phyloP scores from a whole-genome alignment of 169 alveolate species.

The Fabrea salina region DNA sequence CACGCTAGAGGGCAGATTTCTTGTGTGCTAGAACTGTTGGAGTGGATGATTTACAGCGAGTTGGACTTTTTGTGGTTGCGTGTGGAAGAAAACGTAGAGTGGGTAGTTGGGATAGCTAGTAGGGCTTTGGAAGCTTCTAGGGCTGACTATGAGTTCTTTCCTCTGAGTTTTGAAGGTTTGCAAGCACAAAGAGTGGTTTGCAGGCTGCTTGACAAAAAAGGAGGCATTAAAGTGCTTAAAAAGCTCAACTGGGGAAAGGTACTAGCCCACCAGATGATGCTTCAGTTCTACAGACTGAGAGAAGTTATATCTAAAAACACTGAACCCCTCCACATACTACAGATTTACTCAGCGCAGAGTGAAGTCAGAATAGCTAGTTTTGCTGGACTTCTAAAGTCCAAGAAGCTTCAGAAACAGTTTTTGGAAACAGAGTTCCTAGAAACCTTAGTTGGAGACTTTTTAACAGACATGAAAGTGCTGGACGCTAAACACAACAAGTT shows the following conservation, averaged over 20 bases:
- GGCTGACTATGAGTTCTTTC: conserved; percentile 40
- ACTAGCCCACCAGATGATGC: conserved; percentile 57
- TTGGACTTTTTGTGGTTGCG: neutral
- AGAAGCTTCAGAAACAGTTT: conserved; percentile 60
- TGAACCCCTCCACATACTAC: conserved; percentile 61
- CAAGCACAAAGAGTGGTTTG: conserved; percentile 38
- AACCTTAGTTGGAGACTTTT: conserved; percentile 53
- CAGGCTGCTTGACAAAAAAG: conserved; percentile 36
- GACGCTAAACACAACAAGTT: conserved; percentile 67
- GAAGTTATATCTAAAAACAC: conserved; percentile 59
- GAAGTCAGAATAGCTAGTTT: conserved; percentile 62
- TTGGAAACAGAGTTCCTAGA: conserved; percentile 60
- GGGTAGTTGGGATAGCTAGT: neutral
- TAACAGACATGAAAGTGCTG: conserved; percentile 61
- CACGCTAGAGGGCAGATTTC: neutral
- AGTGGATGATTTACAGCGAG: neutral
- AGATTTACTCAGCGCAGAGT: conserved; percentile 63
- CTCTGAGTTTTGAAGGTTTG: conserved; percentile 38
- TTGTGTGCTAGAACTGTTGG: neutral
- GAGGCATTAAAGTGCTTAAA: conserved; percentile 42
- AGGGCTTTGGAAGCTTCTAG: neutral
- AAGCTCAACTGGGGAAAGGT: conserved; percentile 64
- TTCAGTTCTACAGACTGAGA: conserved; percentile 63
- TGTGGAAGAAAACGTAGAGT: neutral
- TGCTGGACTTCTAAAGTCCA: conserved; percentile 41